phyloP scores from a whole-genome alignment of 1,284 basidiomycete species.

The Cryptococcus sp. region DNA sequence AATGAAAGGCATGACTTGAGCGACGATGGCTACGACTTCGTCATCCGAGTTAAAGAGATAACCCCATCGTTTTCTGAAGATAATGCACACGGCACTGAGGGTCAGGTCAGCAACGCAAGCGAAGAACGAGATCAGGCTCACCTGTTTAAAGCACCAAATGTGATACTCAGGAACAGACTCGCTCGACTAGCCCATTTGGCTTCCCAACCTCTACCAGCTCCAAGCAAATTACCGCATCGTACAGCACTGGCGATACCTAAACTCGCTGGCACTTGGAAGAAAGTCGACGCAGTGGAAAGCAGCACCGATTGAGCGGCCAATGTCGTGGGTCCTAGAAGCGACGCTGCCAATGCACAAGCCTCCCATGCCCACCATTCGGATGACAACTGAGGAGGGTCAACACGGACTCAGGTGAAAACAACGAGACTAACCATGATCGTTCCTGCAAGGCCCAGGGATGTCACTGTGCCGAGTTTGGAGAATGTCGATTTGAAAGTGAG shows the following conservation, averaged over 20 bases:
- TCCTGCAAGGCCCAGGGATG: conserved; percentile 70
- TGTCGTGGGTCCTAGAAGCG: conserved; percentile 46
- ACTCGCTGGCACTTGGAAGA: conserved; percentile 79
- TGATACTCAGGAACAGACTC: conserved; percentile 59
- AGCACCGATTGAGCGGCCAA: conserved; percentile 54
- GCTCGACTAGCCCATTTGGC: conserved; percentile 63
- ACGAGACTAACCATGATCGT: conserved; percentile 55
- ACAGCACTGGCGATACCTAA: conserved; percentile 77
- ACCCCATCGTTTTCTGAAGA: conserved; percentile 69
- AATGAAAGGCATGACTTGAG: conserved; percentile 62
- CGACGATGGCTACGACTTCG: conserved; percentile 58
- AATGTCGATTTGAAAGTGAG: conserved; percentile 60
- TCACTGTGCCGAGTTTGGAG: conserved; percentile 65
- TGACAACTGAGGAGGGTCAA: conserved; percentile 41
- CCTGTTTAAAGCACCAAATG: conserved; percentile 61
- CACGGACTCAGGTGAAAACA: background rate
- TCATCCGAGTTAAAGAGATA: conserved; percentile 80
- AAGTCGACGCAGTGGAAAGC: conserved; percentile 59
- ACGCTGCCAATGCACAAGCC: conserved; percentile 44
- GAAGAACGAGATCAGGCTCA: conserved; percentile 24
- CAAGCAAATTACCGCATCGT: conserved; percentile 76
- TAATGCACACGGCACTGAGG: conserved; percentile 62
- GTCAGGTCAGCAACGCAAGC: conserved; percentile 46
- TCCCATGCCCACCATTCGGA: conserved; percentile 51
- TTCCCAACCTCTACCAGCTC: conserved; percentile 63